Conservation (phyloP, 2,329 filamentous ascomycete species). For the Mycocentrospora acerina region DNA sequence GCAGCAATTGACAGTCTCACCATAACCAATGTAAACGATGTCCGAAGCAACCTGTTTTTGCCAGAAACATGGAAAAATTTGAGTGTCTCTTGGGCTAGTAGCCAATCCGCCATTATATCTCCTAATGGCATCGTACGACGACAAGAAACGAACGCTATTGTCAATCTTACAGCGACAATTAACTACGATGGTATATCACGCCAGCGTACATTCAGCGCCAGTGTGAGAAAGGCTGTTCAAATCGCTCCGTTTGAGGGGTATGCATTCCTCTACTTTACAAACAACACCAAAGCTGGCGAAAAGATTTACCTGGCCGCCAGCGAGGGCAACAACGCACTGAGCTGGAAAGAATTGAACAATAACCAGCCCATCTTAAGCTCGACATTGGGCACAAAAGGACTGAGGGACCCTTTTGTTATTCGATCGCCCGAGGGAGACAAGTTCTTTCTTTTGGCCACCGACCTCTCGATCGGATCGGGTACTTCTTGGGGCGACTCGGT, state of each 20-base stretch:
- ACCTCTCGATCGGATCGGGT: constrained; percentile 57
- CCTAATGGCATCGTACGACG: constrained; percentile 42
- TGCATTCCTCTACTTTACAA: constrained; percentile 56
- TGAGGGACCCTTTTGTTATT: constrained; percentile 58
- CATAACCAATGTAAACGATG: constrained; percentile 39
- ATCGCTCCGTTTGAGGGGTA: constrained; percentile 49
- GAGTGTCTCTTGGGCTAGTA: constrained; percentile 42
- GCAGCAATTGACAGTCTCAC: constrained; percentile 15
- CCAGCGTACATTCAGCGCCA: constrained; percentile 39
- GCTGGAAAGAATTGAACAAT: constrained; percentile 54
- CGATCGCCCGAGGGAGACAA: constrained; percentile 53
- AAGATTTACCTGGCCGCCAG: constrained; percentile 57
- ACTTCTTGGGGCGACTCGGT: constrained; percentile 55
- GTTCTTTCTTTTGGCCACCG: constrained; percentile 56
- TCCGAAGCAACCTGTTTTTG: constrained; percentile 44
- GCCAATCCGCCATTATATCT: constrained; percentile 37
- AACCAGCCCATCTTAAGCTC: constrained; percentile 52
- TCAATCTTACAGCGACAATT: constrained; percentile 43
- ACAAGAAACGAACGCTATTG: constrained; percentile 25
- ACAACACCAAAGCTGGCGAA: constrained; percentile 48
- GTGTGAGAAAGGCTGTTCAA: constrained; percentile 20
- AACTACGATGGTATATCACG: constrained; percentile 13
- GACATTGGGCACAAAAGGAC: constrained; percentile 50
- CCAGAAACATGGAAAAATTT: constrained; percentile 34
- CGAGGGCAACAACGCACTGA: constrained; percentile 55